These are phyloP conservation scores for Marasmius fiardii DNA, from an alignment of 1,284 basidiomycete species.

Conservation along the genomic window DNA sequence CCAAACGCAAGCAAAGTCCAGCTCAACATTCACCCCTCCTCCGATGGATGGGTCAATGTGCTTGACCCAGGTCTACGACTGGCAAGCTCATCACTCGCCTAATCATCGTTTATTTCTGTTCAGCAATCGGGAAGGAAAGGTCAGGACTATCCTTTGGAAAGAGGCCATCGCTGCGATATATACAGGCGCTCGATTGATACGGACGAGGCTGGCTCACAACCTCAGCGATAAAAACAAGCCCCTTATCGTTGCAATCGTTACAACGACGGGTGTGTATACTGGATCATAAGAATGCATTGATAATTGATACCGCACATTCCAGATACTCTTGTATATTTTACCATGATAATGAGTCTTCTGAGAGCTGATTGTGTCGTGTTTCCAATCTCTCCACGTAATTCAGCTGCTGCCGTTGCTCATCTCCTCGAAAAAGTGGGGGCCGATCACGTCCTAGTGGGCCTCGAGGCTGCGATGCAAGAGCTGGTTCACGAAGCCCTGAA, in stretches of 20 bases:
- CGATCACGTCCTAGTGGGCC: not conserved
- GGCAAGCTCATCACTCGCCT: constrained; percentile 15
- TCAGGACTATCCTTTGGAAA: constrained; percentile 9
- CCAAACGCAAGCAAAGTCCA: not conserved
- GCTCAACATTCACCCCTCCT: constrained; percentile 3
- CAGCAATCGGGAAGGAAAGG: constrained; percentile 6
- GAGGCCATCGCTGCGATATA: constrained; percentile 9
- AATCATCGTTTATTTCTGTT: constrained; percentile 16
- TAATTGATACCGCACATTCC: not conserved
- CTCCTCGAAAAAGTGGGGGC: not conserved
- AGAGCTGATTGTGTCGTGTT: constrained; percentile 7
- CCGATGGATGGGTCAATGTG: constrained; percentile 16
- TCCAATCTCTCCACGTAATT: constrained; percentile 11
- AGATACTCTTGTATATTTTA: not conserved
- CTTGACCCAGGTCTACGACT: constrained; percentile 18
- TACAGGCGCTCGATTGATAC: constrained; percentile 4
- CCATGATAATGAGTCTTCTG: not conserved
- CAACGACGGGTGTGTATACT: not conserved
- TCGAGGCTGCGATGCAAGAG: not conserved
- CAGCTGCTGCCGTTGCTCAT: not conserved
- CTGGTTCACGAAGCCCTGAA: not conserved
- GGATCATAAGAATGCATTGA: not conserved
- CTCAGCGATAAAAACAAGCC: not conserved
- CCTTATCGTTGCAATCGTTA: not conserved
- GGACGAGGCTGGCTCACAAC: not conserved